Percentiles rank a stretch among this genome's conserved stretches.
Conservation (phyloP, 1,139 yeast genomes). For the Protomyces macrosporus region DNA sequence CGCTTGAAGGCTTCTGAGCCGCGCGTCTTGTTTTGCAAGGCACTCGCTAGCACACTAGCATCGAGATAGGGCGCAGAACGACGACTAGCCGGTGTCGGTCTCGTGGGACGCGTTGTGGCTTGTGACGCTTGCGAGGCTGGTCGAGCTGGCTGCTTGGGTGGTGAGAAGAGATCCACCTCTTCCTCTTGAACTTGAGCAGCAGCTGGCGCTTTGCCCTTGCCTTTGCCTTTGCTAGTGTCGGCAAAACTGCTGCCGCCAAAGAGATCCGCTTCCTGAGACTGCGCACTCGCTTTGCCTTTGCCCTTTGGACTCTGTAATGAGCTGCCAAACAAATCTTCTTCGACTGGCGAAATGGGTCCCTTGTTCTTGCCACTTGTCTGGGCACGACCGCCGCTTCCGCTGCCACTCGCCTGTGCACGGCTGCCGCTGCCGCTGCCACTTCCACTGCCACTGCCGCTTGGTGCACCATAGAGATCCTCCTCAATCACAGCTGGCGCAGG, state of each 20-base stretch:
- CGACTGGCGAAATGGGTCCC: too few relatives aligned
- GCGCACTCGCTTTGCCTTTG: not conserved
- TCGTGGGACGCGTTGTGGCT: not conserved
- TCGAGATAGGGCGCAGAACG: conserved; percentile 9
- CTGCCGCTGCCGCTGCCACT: not conserved
- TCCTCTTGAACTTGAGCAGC: not conserved
- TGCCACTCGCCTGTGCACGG: too few relatives aligned
- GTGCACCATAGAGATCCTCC: not conserved
- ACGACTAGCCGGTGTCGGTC: not conserved
- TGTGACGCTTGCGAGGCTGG: conserved; percentile 1
- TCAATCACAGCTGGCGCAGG: not conserved
- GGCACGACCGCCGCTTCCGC: too few relatives aligned
- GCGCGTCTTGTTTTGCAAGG: conserved; percentile 48
- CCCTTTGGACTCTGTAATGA: not conserved
- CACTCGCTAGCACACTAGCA: not conserved
- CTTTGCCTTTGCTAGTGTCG: not conserved
- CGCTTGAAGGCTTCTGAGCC: conserved; percentile 62
- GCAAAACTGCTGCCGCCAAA: not conserved
- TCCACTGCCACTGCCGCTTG: not conserved
- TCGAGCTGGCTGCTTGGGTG: conserved; percentile 8
- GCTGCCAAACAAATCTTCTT: not conserved
- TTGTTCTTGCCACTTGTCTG: too few relatives aligned
- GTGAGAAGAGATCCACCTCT: conserved; percentile 15
- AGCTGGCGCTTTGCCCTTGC: not conserved
- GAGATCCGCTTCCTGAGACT: conserved; percentile 6